These are phyloP conservation scores for Amauroascus verrucosus DNA, from an alignment of 2,329 filamentous ascomycete species.

Conservation along the genomic window DNA sequence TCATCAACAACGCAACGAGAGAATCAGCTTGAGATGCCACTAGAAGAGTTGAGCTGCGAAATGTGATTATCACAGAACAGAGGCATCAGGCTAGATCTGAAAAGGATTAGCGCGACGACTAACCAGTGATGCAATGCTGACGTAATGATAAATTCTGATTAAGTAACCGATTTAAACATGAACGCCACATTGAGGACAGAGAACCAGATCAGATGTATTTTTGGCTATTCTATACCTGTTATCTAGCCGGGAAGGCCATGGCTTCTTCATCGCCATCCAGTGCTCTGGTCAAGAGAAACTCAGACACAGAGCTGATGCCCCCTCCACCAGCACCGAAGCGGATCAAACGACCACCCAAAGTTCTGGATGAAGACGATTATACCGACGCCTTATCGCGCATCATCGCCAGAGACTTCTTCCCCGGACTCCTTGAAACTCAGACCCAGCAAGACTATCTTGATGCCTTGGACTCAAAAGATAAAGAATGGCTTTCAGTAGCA, in stretches of 20 bases:
- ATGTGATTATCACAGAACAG: too few species aligned
- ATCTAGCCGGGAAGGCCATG: conserved; percentile 20
- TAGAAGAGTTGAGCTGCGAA: too few species aligned
- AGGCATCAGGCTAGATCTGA: too few species aligned
- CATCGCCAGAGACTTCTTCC: conserved; percentile 94
- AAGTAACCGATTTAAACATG: too few species aligned
- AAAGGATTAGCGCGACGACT: too few species aligned
- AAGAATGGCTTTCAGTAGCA: conserved; percentile 75
- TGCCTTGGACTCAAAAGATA: conserved; percentile 75
- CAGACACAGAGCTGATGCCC: conserved; percentile 60
- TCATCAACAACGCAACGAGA: too few species aligned
- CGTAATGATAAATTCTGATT: neutral
- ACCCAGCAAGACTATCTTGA: conserved; percentile 87
- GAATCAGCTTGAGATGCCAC: too few species aligned
- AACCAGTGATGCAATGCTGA: neutral
- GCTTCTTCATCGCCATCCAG: conserved; percentile 21
- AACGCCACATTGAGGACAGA: too few species aligned
- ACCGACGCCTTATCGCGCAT: conserved; percentile 84
- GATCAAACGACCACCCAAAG: conserved; percentile 78
- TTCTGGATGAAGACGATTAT: conserved; percentile 90
- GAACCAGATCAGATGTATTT: too few species aligned
- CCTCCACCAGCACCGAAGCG: conserved; percentile 76
- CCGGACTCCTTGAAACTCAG: conserved; percentile 74
- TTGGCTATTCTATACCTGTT: too few species aligned
- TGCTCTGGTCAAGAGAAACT: conserved; percentile 28